A percentile compares a stretch with the other conserved stretches of the same genome.
phyloP scores from a whole-genome alignment of 1,284 basidiomycete species.

The Ustilago shanxiensis region DNA sequence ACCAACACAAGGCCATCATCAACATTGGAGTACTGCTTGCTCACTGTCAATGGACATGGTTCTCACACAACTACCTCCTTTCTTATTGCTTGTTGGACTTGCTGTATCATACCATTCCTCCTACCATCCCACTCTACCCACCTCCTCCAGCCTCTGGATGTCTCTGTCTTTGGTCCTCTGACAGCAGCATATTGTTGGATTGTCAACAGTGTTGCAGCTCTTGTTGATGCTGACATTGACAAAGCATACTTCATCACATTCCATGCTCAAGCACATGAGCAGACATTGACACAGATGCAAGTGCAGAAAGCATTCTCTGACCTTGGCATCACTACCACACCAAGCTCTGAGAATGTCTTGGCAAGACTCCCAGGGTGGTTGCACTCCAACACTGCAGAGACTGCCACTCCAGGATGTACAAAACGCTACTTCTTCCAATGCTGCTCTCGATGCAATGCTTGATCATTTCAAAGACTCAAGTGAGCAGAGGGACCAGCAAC shows the following conservation, averaged over 20 bases:
- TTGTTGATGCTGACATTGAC: constrained; percentile 8
- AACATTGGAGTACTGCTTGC: too few relatives aligned
- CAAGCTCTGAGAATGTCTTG: constrained; percentile 12
- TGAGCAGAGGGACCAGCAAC: not conserved
- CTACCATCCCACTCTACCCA: constrained; percentile 17
- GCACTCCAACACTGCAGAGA: not conserved
- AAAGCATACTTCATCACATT: constrained; percentile 13
- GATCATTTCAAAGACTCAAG: constrained; percentile 1
- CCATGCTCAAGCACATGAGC: constrained; percentile 15
- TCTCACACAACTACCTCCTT: too few relatives aligned
- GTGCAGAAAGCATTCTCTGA: constrained; percentile 18
- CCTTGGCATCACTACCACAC: constrained; percentile 1
- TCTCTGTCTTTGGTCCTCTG: constrained; percentile 13
- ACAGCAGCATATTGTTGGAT: not conserved
- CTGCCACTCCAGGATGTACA: not conserved
- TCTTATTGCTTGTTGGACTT: not conserved
- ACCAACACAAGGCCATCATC: too few relatives aligned
- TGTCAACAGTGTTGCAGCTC: not conserved
- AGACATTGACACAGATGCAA: not conserved
- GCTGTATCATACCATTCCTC: constrained; percentile 8
- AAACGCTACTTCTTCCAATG: not conserved
- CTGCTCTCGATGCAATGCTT: constrained; percentile 1
- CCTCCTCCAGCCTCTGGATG: constrained; percentile 23
- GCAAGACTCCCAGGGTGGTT: not conserved
- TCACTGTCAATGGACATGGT: too few relatives aligned